Conservation (phyloP, 108 stramenopile species). For the Fistulifera pelliculosa region DNA sequence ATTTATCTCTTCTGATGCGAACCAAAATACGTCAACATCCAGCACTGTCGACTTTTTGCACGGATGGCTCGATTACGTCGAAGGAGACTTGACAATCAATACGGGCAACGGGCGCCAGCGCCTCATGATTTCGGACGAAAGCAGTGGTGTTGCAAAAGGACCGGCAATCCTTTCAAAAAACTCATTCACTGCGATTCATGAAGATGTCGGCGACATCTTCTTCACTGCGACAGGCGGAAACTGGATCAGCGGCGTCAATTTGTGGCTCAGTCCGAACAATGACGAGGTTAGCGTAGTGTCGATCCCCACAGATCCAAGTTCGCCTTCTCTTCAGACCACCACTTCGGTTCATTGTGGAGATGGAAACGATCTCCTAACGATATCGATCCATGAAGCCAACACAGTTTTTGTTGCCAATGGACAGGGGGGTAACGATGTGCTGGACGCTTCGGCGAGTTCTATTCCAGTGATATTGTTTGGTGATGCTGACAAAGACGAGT, state of each 20-base stretch:
- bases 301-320: constrained; percentile 8
- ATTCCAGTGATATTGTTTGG: constrained; percentile 29
- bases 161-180: constrained; percentile 15
- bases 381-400: constrained; percentile 10
- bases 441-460: constrained; percentile 21
- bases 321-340: constrained; percentile 14
- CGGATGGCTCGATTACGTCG: constrained; percentile 26
- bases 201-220: constrained; percentile 23
- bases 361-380: constrained; percentile 19
- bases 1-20: constrained; percentile 30
- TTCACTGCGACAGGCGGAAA: constrained; percentile 16
- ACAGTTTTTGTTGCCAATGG: constrained; percentile 28
- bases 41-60: constrained; percentile 14
- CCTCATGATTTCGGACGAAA: constrained; percentile 22
- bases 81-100: constrained; percentile 17
- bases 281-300: constrained; percentile 20
- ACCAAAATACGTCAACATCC: constrained; percentile 17
- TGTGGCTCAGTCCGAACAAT: constrained; percentile 24
- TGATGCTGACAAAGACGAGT: constrained; percentile 25
- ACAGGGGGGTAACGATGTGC: constrained; percentile 18
- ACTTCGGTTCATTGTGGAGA: constrained; percentile 24
- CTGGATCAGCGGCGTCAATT: constrained; percentile 21
- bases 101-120: constrained; percentile 18
- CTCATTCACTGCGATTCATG: constrained; percentile 13
- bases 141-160: constrained; percentile 12